Base-by-base conservation (phyloP, 169 alveolate genomes). In the Plasmodium fragile region DNA sequence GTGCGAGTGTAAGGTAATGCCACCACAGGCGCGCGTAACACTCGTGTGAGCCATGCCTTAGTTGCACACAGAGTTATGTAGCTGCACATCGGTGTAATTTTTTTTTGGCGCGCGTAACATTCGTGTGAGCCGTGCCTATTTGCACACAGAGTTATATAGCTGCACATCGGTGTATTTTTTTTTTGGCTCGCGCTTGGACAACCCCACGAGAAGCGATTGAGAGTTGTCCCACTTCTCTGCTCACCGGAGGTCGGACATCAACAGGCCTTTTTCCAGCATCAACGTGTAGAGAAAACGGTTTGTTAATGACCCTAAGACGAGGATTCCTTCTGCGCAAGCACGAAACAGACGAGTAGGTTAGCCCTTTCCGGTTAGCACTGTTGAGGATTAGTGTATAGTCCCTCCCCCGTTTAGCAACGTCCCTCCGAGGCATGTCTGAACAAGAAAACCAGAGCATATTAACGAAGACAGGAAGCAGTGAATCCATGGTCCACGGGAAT, bases 361-460 rank as follows among this genome's bases (percentile, higher is more conserved):
- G 5, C 59, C 59, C 59, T 11, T 49, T 49, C 59, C 59, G 59
- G 18, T 11, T 49, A 49, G 59, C 6, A 11, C 59, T 49, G 13
- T 22, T 11, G 25, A 49, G 59, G 59, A 1, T 49, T 49, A 13
- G 59, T 49, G 3, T 49, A 49, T 49, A 49, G 59, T 13, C 59
- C 59, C 18, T 13, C 34, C 71, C 32, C 34, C 75, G 16, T 59
- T 22, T 59, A 2, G 11, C 45, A 4, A 3, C 45, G 45, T 39
- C 5, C 36, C 78, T 4, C 34, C 22, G 39, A 39, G 83, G 49
- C 43, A 80, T 80, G 75, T 52, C 30, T 22, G 89, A 80, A 80
- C 25, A 73, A 11, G 59, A 8, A 32, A 28, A 73, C 53, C 36
- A 22, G 32, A 73, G 16, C 4, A 73, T 25, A 65, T 65, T 65